A percentile compares a stretch with the other conserved stretches of the same genome.
Evolutionary conservation across 2,329 filamentous ascomycete species (phyloP).

Genomic region (Alternaria hordeiaustralica): DNA sequence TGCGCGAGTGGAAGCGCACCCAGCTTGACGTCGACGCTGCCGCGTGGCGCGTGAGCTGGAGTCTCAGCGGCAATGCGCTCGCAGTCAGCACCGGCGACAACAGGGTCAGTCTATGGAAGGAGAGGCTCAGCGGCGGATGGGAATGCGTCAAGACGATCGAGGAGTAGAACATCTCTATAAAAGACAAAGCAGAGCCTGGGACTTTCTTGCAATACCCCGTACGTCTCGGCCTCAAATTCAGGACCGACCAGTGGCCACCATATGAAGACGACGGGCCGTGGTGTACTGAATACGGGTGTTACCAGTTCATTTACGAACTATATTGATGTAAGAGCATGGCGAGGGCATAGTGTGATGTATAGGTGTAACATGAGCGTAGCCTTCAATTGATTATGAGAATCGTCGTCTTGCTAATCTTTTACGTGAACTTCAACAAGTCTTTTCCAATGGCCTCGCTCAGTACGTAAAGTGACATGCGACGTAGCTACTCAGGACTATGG

Average conservation of each 20-base stretch:
- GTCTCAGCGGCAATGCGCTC: conserved; percentile 92
- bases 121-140: conserved; percentile 96
- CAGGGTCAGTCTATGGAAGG: conserved; percentile 97
- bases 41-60: conserved; percentile 98
- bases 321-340: neutral
- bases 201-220: neutral
- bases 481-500: neutral
- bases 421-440: neutral
- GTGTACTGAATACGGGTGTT: neutral
- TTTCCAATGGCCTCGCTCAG: neutral
- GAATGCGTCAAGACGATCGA: conserved; percentile 97
- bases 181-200: neutral
- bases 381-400: neutral
- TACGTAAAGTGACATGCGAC: neutral
- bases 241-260: neutral
- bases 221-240: neutral
- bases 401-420: neutral
- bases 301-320: neutral
- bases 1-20: conserved; percentile 79
- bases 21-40: conserved; percentile 86
- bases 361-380: neutral
- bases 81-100: conserved; percentile 95
- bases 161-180: conserved; percentile 61
- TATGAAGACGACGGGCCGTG: neutral
- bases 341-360: neutral